Evolutionary conservation across 2,329 filamentous ascomycete genomes (phyloP).

Genomic region (Xylaria sp.): DNA sequence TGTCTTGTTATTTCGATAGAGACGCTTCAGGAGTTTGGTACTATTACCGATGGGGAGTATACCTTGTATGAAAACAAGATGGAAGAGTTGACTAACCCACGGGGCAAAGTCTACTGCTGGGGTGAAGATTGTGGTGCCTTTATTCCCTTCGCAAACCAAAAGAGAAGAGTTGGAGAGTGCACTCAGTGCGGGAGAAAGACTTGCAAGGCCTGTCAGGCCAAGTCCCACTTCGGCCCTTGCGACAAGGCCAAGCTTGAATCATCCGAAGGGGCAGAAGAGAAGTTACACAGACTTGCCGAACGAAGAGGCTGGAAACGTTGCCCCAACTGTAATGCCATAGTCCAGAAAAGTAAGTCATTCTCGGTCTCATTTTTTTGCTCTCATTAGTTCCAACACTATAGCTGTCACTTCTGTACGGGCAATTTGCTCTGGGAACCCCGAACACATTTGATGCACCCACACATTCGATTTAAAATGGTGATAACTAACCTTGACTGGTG

Average conservation of each 20-base stretch:
- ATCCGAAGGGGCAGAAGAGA: background rate
- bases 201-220: slow-evolving; percentile 35
- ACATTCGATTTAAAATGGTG: background rate
- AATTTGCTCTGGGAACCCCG: no score
- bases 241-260: slow-evolving; percentile 23
- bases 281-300: slow-evolving; percentile 22
- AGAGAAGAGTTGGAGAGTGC: slow-evolving; percentile 32
- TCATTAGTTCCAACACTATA: no score
- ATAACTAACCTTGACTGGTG: background rate
- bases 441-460: background rate
- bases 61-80: slow-evolving; percentile 26
- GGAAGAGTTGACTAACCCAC: slow-evolving; percentile 34
- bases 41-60: slow-evolving; percentile 25
- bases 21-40: background rate
- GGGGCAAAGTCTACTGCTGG: slow-evolving; percentile 35
- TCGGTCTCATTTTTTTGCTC: background rate
- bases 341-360: slow-evolving; percentile 31
- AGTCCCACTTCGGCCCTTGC: slow-evolving; percentile 40
- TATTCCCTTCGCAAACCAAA: slow-evolving; percentile 28
- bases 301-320: slow-evolving; percentile 40
- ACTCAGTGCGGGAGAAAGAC: slow-evolving; percentile 32
- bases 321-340: slow-evolving; percentile 36
- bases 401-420: no score
- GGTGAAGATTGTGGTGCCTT: slow-evolving; percentile 28
- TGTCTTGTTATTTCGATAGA: slow-evolving; percentile 30